Base-by-base conservation (phyloP, 768 basidiomycete species). In the Suillus paluster region DNA sequence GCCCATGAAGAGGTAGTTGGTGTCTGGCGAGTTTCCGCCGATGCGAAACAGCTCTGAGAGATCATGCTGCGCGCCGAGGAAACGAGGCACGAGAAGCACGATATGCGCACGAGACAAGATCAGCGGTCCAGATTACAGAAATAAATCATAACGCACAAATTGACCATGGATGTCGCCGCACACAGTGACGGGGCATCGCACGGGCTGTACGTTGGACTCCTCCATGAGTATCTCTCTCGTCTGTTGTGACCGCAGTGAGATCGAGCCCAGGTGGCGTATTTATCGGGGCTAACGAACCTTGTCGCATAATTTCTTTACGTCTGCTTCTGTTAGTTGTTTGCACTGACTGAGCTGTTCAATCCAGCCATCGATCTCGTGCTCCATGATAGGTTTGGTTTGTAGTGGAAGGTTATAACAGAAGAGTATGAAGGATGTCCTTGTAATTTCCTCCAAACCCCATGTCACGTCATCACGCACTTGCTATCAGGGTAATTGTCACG, bases 1-100 rank as follows among this genome's bases (percentile, higher is more conserved):
- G 33, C 97, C 97, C 97, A 99, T 99, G 83, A 99, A 99, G 70
- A 99, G 91, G 78, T 99, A 99, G 80, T 98, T 99, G 67, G 97
- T 99, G 78, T 97, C 95, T 48, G 97, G 97, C 15, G 94, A 97
- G 80, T 97, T 97, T 55, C 97, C 97, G 58, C 97, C 97, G 73
- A 99, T 98, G 59, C 96, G 90, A 80, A 99, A 98, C 45, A 99
- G 90, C 76, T 99, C 97, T 61, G 95, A 97, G 59, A 99, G 91
- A 82, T 99, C 97, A 79, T 99, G 97, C 97, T 99, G 81, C 70
- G 68, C 58, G 70, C 60, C 14, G 59, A 48, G 58, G 12, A n/a
- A n/a, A 42, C 33, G 36, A 63, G 38, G 25, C 34, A 27, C 42
- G 42, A 36, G 21, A 33, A 30, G 50, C 6, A 39, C 61, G 44